Conservation (phyloP, 345 rosid species). For the Euphorbia pulcherrima region DNA sequence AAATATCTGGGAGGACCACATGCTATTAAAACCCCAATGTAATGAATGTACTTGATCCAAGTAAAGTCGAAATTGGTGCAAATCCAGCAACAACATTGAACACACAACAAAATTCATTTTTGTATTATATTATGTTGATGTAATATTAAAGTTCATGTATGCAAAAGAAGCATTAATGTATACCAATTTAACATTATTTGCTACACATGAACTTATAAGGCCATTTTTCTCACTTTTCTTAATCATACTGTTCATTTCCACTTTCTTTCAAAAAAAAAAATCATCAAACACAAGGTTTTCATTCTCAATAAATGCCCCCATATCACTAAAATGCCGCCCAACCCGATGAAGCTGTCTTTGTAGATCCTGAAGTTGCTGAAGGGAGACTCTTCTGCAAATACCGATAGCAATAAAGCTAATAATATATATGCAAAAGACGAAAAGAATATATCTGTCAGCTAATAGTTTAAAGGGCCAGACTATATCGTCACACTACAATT, state of each 20-base stretch:
- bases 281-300: constrained; percentile 22
- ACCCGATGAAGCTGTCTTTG: constrained; percentile 71
- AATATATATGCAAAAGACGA: not conserved
- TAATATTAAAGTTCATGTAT: not conserved
- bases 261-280: not conserved
- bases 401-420: constrained; percentile 12
- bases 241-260: constrained; percentile 5
- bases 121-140: not conserved
- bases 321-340: constrained; percentile 87
- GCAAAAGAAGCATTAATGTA: constrained; percentile 2
- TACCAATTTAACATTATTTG: constrained; percentile 12
- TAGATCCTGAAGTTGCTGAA: constrained; percentile 45
- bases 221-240: constrained; percentile 10
- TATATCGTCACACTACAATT: too few relatives aligned
- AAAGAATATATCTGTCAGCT: not conserved
- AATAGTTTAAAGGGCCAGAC: too few relatives aligned
- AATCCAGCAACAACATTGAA: not conserved
- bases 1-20: not conserved
- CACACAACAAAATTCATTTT: not conserved
- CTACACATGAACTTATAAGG: constrained; percentile 17
- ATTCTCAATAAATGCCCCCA: constrained; percentile 17
- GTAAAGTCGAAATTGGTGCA: not conserved
- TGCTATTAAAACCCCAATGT: not conserved
- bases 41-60: not conserved
- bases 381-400: constrained; percentile 79